Conservation (phyloP, 1,284 basidiomycete species). For the Gymnopus androsaceus region DNA sequence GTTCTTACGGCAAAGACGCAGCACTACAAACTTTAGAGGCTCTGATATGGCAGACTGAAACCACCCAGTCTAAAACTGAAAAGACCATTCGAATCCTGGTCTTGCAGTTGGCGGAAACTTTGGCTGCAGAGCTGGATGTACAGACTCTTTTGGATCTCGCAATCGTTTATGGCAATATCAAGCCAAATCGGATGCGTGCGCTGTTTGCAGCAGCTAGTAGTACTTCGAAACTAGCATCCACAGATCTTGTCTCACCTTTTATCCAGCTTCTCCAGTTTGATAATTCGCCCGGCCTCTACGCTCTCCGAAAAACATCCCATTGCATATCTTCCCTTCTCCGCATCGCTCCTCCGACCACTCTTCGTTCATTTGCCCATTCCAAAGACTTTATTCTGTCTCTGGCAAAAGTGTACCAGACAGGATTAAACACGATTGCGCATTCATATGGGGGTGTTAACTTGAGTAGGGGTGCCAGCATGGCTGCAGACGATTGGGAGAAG, state of each 20-base stretch:
- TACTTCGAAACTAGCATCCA: slow-evolving; percentile 30
- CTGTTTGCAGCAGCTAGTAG: slow-evolving; percentile 46
- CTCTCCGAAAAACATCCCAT: slow-evolving; percentile 61
- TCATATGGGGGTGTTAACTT: slow-evolving; percentile 60
- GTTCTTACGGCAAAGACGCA: slow-evolving; percentile 56
- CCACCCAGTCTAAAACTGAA: slow-evolving; percentile 37
- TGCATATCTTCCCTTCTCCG: slow-evolving; percentile 58
- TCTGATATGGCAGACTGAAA: slow-evolving; percentile 53
- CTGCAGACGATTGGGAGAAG: slow-evolving; percentile 63
- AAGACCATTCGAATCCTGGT: slow-evolving; percentile 50
- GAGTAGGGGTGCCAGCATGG: slow-evolving; percentile 26
- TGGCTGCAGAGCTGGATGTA: slow-evolving; percentile 49
- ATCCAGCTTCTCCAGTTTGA: slow-evolving; percentile 45
- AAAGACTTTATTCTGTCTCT: slow-evolving; percentile 57
- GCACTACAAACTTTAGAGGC: slow-evolving; percentile 52
- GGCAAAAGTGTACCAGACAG: slow-evolving; percentile 58
- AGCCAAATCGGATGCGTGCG: slow-evolving; percentile 44
- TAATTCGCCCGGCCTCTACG: slow-evolving; percentile 56
- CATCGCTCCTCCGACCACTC: slow-evolving; percentile 46
- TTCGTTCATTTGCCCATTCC: slow-evolving; percentile 51
- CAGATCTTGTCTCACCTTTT: slow-evolving; percentile 58
- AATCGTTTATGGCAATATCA: slow-evolving; percentile 52
- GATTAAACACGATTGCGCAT: slow-evolving; percentile 51
- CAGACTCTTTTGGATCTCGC: slow-evolving; percentile 62
- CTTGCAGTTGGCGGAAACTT: slow-evolving; percentile 57